These are phyloP conservation scores for Hypoxylon sp. DNA, from an alignment of 2,329 filamentous ascomycete genomes.

Conservation along the genomic window DNA sequence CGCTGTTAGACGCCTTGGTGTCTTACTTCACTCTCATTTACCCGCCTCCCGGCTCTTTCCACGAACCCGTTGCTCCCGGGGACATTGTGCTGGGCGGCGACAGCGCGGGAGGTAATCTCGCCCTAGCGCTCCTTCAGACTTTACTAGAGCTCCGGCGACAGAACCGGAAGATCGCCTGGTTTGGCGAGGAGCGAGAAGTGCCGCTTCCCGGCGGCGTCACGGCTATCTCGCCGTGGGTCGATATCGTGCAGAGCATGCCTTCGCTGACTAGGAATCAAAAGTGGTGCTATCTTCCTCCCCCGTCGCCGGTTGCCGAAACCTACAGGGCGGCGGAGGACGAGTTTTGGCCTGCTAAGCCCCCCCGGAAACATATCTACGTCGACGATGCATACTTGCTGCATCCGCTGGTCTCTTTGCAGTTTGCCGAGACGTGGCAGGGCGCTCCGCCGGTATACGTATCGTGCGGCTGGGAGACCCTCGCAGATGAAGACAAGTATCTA, in stretches of 20 bases:
- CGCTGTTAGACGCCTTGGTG: conserved; percentile 79
- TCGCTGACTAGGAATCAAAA: conserved; percentile 66
- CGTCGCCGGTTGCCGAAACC: conserved; percentile 53
- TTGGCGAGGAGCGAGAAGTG: conserved; percentile 70
- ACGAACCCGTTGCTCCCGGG: conserved; percentile 74
- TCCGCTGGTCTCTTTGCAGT: conserved; percentile 77
- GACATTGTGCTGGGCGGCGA: conserved; percentile 82
- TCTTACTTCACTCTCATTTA: conserved; percentile 82
- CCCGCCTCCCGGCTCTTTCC: conserved; percentile 76
- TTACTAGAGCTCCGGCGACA: conserved; percentile 73
- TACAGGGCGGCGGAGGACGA: conserved; percentile 61
- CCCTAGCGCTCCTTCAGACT: conserved; percentile 76
- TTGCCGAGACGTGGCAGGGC: conserved; percentile 71
- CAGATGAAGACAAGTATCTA: conserved; percentile 76
- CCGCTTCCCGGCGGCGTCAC: conserved; percentile 78
- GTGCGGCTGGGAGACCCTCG: conserved; percentile 79
- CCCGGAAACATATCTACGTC: conserved; percentile 68
- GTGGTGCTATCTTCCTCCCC: conserved; percentile 76
- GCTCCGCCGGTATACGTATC: conserved; percentile 77
- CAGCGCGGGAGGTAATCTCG: conserved; percentile 80
- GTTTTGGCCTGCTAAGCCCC: conserved; percentile 71
- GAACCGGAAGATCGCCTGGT: conserved; percentile 68
- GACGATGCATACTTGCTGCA: conserved; percentile 71
- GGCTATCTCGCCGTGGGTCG: conserved; percentile 78
- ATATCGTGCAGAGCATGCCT: conserved; percentile 75